phyloP scores from a whole-genome alignment of 345 rosid species.

The Pistacia integerrima region DNA sequence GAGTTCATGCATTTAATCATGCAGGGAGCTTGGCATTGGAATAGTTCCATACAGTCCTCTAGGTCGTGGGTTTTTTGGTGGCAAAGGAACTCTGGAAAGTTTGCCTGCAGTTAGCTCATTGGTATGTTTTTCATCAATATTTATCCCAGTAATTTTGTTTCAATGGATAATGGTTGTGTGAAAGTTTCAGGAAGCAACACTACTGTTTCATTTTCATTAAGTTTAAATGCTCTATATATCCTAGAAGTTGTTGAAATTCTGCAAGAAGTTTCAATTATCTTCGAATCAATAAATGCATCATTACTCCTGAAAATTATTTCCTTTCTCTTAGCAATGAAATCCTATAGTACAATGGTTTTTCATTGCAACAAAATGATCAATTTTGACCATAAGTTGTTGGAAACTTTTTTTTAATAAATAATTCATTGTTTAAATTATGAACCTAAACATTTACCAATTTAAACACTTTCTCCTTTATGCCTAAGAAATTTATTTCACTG shows the following conservation, averaged over 20 bases:
- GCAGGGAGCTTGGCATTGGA: constrained; percentile 61
- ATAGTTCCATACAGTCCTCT: constrained; percentile 60
- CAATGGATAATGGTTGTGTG: not conserved
- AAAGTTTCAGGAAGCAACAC: not conserved
- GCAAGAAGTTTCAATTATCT: not conserved
- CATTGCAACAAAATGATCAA: not conserved
- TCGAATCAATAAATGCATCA: not conserved
- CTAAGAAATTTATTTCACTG: not conserved
- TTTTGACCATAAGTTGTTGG: not conserved
- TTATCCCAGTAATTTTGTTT: not conserved
- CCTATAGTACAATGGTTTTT: too few species aligned
- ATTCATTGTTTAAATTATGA: not conserved
- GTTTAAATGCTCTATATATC: not conserved
- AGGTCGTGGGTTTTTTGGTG: constrained; percentile 59
- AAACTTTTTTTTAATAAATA: too few species aligned
- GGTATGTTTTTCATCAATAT: constrained; percentile 30
- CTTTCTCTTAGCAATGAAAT: not conserved
- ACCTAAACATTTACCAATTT: not conserved
- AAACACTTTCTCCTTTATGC: not conserved
- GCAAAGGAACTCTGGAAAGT: constrained; percentile 45
- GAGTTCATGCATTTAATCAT: constrained; percentile 13
- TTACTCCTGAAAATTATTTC: not conserved
- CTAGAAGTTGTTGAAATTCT: too few species aligned
- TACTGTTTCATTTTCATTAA: not conserved
- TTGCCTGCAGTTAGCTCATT: constrained; percentile 32